A percentile compares a stretch with the other conserved stretches of the same genome.
These are phyloP conservation scores for Aspergillus awamori DNA, from an alignment of 2,329 filamentous ascomycete genomes.

Conservation along the genomic window DNA sequence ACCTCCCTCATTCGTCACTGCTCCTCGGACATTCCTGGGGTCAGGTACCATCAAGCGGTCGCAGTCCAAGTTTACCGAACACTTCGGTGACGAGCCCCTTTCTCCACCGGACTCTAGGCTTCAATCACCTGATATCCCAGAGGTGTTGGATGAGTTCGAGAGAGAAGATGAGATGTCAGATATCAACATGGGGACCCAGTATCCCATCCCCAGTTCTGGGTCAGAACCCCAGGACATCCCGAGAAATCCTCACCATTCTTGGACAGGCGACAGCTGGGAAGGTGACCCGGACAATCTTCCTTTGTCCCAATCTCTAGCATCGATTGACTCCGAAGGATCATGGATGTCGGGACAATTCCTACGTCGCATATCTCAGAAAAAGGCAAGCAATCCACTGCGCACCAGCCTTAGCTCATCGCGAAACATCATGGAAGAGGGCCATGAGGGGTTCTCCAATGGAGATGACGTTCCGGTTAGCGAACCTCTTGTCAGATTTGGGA, in stretches of 20 bases:
- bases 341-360: constrained; percentile 82
- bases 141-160: constrained; percentile 26
- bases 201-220: constrained; percentile 29
- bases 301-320: constrained; percentile 83
- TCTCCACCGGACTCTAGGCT: constrained; percentile 84
- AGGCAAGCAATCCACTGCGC: constrained; percentile 37
- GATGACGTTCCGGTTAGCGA: constrained; percentile 76
- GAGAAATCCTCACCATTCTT: constrained; percentile 39
- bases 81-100: constrained; percentile 80
- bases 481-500: constrained; percentile 64
- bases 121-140: constrained; percentile 71
- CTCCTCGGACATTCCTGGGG: constrained; percentile 48
- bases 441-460: constrained; percentile 43
- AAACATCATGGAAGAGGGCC: constrained; percentile 56
- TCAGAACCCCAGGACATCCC: constrained; percentile 34
- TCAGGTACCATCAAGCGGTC: constrained; percentile 72
- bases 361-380: constrained; percentile 53
- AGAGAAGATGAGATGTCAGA: constrained; percentile 15
- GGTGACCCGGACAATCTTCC: constrained; percentile 49
- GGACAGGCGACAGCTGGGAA: constrained; percentile 52
- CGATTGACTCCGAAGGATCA: constrained; percentile 91
- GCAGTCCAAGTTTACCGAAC: constrained; percentile 88
- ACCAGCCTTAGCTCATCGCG: constrained; percentile 42
- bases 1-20: constrained; percentile 37
- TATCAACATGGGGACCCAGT: constrained; percentile 22